phyloP scores from a whole-genome alignment of 805 yeast species.

The Hanseniaspora jakobsenii region DNA sequence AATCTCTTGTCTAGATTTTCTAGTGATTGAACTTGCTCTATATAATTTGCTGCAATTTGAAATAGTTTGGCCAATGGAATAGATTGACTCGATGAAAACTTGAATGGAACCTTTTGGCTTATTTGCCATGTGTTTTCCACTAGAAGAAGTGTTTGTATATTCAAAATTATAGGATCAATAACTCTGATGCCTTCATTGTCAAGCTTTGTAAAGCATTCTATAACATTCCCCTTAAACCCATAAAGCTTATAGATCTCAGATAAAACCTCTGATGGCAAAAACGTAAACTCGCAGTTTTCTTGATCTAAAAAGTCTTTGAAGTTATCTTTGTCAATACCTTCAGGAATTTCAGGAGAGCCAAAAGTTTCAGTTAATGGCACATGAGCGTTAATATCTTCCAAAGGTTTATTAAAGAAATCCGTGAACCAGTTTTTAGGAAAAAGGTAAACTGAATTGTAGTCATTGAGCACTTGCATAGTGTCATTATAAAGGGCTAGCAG shows the following conservation, averaged over 20 bases:
- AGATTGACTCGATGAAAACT: background rate
- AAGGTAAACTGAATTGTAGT: slow-evolving; percentile 10
- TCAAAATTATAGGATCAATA: slow-evolving; percentile 5
- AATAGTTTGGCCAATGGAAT: background rate
- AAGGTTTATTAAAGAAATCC: background rate
- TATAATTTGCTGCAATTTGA: slow-evolving; percentile 9
- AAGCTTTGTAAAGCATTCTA: slow-evolving; percentile 2
- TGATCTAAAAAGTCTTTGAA: background rate
- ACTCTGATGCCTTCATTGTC: background rate
- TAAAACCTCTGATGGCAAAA: slow-evolving; percentile 5
- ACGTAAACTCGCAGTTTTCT: slow-evolving; percentile 1
- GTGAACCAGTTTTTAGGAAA: slow-evolving; percentile 10
- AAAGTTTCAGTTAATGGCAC: background rate
- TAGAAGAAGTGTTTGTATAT: slow-evolving; percentile 1
- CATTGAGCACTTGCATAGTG: background rate
- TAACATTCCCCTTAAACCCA: slow-evolving; percentile 10
- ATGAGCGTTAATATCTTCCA: background rate
- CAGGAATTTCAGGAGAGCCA: background rate
- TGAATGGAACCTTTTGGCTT: background rate
- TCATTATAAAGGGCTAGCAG: background rate
- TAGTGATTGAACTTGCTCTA: slow-evolving; percentile 1
- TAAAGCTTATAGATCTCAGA: slow-evolving; percentile 5
- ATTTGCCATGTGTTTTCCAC: slow-evolving; percentile 11
- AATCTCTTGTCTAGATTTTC: slow-evolving; percentile 10
- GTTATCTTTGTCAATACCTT: background rate